These are phyloP conservation scores for Penicillium digitatum DNA, from an alignment of 2,329 filamentous ascomycete genomes.

Conservation along the genomic window DNA sequence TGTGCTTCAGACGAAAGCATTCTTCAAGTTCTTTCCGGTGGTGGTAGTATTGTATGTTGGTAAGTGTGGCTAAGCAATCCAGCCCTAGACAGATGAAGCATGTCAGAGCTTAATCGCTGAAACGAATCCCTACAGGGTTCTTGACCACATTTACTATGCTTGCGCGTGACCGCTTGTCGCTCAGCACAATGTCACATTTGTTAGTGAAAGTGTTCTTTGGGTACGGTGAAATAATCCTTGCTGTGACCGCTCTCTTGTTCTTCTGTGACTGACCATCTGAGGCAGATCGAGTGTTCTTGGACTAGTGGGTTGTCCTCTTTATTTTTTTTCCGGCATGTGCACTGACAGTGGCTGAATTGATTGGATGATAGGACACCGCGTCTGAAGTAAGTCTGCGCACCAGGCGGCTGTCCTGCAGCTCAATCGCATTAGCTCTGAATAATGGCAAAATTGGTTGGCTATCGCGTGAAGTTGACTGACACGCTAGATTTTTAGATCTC, in stretches of 20 bases:
- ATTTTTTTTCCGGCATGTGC: conserved; percentile 2
- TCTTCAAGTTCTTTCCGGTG: conserved; percentile 74
- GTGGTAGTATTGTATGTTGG: conserved; percentile 78
- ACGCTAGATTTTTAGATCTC: conserved; percentile 40
- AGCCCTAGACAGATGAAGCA: conserved; percentile 4
- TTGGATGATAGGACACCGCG: conserved; percentile 40
- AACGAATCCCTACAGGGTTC: conserved; percentile 55
- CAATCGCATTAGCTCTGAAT: conserved; percentile 23
- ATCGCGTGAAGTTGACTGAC: conserved; percentile 35
- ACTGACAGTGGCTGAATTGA: conserved; percentile 41
- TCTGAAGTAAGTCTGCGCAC: conserved; percentile 34
- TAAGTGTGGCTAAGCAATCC: conserved; percentile 31
- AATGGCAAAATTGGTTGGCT: conserved; percentile 38
- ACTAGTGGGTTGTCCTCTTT: conserved; percentile 48
- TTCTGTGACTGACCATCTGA: conserved; percentile 16
- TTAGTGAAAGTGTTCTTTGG: conserved; percentile 62
- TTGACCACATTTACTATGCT: conserved; percentile 70
- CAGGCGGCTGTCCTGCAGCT: conserved; percentile 33
- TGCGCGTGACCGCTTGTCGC: conserved; percentile 54
- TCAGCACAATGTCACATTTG: conserved; percentile 57
- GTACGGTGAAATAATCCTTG: conserved; percentile 30
- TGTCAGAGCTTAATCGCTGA: conserved; percentile 5
- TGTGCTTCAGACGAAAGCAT: conserved; percentile 65
- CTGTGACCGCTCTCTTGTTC: conserved; percentile 17
- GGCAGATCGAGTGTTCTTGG: conserved; percentile 53